A percentile compares a stretch with the other conserved stretches of the same genome.
phyloP scores from a whole-genome alignment of 345 rosid species.

The Mallotus nudiflorus region DNA sequence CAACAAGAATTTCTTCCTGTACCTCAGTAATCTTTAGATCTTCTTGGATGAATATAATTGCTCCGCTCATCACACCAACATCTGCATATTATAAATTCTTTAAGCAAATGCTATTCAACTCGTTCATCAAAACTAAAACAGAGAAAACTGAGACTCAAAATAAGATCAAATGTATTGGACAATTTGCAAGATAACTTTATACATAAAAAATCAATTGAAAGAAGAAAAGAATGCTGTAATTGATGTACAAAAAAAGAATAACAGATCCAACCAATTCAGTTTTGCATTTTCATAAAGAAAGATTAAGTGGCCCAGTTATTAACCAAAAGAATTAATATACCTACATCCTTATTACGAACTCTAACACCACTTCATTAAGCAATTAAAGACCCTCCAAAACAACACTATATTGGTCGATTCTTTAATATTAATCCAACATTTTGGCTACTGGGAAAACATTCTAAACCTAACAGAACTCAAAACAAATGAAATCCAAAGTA shows the following conservation, averaged over 20 bases:
- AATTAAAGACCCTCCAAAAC: not conserved
- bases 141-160: too few relatives aligned
- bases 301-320: not conserved
- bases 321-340: not conserved
- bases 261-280: not conserved
- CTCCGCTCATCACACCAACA: constrained; percentile 97
- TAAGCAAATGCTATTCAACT: too few relatives aligned
- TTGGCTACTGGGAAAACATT: not conserved
- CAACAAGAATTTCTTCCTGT: constrained; percentile 75
- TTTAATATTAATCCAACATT: not conserved
- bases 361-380: not conserved
- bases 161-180: too few relatives aligned
- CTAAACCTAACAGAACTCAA: too few relatives aligned
- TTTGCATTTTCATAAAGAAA: not conserved
- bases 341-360: not conserved
- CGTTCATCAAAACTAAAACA: not conserved
- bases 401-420: not conserved
- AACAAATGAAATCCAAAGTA: too few relatives aligned
- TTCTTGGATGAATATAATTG: constrained; percentile 80
- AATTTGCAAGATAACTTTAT: too few relatives aligned
- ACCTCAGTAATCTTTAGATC: constrained; percentile 79
- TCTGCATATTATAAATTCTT: constrained; percentile 42
- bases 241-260: not conserved
- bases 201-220: not conserved
- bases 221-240: not conserved